phyloP scores from a whole-genome alignment of 306 rosid genomes.

The Pyrus bretschneideri region DNA sequence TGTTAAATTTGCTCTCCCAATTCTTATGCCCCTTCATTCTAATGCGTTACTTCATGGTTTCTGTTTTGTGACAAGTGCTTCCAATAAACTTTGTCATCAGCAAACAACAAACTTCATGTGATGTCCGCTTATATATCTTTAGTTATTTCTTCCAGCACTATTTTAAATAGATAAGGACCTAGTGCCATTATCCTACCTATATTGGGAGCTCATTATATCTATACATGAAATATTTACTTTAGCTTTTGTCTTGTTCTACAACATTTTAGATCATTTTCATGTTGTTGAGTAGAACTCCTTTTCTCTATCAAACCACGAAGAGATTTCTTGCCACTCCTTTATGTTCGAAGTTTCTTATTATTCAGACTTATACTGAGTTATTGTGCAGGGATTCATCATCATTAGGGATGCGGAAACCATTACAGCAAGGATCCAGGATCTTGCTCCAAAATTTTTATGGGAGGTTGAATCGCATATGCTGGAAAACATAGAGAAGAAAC shows the following conservation, averaged over 20 bases:
- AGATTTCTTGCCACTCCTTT: not conserved
- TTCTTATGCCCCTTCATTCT: no score
- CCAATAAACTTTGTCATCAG: not conserved
- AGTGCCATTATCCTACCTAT: no score
- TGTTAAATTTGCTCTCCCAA: not conserved
- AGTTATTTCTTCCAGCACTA: not conserved
- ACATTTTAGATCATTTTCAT: not conserved
- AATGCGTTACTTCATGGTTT: not conserved
- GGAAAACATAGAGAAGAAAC: constrained; percentile 61
- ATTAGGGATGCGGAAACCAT: constrained; percentile 61
- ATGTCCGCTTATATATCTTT: not conserved
- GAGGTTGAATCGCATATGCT: constrained; percentile 51
- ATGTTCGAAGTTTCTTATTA: not conserved
- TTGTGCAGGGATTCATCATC: constrained; percentile 68
- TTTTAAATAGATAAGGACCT: no score
- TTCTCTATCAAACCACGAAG: not conserved
- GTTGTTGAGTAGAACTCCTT: not conserved
- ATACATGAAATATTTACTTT: not conserved
- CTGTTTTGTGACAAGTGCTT: not conserved
- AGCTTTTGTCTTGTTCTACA: not conserved
- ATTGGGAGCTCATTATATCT: not conserved
- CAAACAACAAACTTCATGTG: not conserved
- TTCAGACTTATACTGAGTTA: not conserved
- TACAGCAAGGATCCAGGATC: constrained; percentile 48
- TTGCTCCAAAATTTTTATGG: constrained; percentile 74